These are phyloP conservation scores for Euclidium syriacum DNA, from an alignment of 345 rosid species.

Conservation along the genomic window DNA sequence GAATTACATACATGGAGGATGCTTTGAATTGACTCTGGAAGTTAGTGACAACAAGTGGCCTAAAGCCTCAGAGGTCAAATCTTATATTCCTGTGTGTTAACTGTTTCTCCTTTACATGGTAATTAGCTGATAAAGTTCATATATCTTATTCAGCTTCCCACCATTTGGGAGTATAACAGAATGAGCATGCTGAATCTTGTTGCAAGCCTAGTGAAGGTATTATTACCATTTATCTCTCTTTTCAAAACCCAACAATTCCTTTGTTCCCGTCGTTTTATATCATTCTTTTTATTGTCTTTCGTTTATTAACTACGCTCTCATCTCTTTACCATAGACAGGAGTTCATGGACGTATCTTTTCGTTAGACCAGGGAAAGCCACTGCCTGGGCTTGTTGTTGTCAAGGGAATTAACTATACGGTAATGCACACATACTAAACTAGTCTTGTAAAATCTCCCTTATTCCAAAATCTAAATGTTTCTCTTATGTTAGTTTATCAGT, in stretches of 20 bases:
- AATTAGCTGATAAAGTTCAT: slow-evolving; percentile 17
- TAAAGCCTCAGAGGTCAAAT: slow-evolving; percentile 64
- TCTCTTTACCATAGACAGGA: slow-evolving; percentile 55
- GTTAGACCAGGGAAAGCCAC: slow-evolving; percentile 65
- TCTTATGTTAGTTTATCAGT: background rate
- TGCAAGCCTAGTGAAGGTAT: slow-evolving; percentile 78
- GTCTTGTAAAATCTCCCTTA: background rate
- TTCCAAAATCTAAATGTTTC: background rate
- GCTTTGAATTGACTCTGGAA: slow-evolving; percentile 97
- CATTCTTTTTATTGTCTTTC: background rate
- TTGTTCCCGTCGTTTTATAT: background rate
- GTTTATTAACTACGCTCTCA: background rate
- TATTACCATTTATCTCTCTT: slow-evolving; percentile 22
- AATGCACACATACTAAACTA: background rate
- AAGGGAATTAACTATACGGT: slow-evolving; percentile 83
- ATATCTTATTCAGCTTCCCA: slow-evolving; percentile 57
- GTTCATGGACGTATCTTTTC: slow-evolving; percentile 89
- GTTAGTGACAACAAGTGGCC: slow-evolving; percentile 96
- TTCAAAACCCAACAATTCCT: background rate
- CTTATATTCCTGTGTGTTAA: background rate
- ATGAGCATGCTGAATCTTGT: slow-evolving; percentile 90
- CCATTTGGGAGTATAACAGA: slow-evolving; percentile 81
- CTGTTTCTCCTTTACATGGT: slow-evolving; percentile 11
- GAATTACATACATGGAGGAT: slow-evolving; percentile 92
- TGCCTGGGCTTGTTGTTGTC: slow-evolving; percentile 59